Evolutionary conservation across 768 basidiomycete genomes (phyloP), one percentile per base, ranked within the genome.

Genomic region (Naganishia vaughanmartiniae): DNA sequence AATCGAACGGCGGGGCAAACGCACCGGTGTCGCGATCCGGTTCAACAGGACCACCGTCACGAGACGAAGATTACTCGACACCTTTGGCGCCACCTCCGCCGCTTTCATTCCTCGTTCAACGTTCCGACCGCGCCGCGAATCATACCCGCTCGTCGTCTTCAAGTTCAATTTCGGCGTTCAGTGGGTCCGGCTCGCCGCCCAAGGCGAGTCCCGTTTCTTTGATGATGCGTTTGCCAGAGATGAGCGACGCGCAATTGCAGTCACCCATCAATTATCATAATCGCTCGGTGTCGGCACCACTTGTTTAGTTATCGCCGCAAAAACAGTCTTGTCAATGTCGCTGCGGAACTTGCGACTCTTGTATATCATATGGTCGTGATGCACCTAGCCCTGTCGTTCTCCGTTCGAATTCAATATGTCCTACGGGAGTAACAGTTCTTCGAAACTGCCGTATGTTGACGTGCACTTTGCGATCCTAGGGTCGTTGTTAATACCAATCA

Each of bases 41-140:
- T 7, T 24, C 48, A 3, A 51, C 48, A 6, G 48, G 48, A 51
- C 63, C 42, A 1, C 48, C 33, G 4, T 21, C 55, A 9, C 31
- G 31, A 31, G 76, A 78, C 11, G 89, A 90, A 3, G 90, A 92
- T 75, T 87, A 67, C 21, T 65, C 90, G 74, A 80, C 84, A 11
- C 93, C 91, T 4, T 83, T 96, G 48, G 88, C 90, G 2, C 95
- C 94, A 0, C 95, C 95, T 2, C 95, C 95, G 5, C 89, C 92
- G 5, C 78, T 98, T 65, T 92, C 92, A 0, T 94, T 93, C 82
- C 85, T 97, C 56, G 92, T 92, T 19, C 83, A 81, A 67, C 71
- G 79, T 28, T 72, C 73, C 7, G 74, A 75, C 53, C 70, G 77
- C 9, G 67, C 72, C 26, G 69, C 74, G 19, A 73, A 71, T 51